Evolutionary conservation across 345 rosid species (phyloP), one percentile per base, ranked within the genome.

Genomic region (Crucihimalaya himalaica): DNA sequence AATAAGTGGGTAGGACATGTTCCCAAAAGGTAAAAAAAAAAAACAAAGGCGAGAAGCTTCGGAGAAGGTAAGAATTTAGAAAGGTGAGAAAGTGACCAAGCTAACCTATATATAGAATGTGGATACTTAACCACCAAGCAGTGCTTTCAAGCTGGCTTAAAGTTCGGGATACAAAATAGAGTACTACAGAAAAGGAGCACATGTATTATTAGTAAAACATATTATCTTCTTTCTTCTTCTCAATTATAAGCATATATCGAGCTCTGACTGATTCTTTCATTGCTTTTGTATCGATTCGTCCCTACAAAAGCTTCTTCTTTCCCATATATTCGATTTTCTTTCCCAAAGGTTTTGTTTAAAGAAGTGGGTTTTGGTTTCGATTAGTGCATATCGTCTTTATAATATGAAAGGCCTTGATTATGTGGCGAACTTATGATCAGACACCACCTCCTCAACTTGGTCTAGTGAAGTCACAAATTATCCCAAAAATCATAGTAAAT

Each of bases 61-160:
- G 6, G n/a, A 34, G 75, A 76, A 76, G 58, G 70, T 55, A 76
- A 61, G 70, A 62, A 62, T 75, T 61, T 53, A 70, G 43, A 69
- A 52, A 68, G 69, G 31, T 60, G 10, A 31, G 23, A 55, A 68
- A 75, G 67, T 39, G 35, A 27, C 16, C 34, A 68, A 75, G 73
- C n/a, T n/a, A n/a, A n/a, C 40, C 64, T 75, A 67, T 59, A 53
- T 32, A 62, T 76, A 69, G 70, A 76, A 63, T 45, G 66, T 27
- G 32, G 42, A 75, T 68, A 62, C 79, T 75, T 75, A 68, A 68
- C 64, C 74, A 63, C 74, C 39, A 68, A 69, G 58, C 32, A 61
- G 79, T 68, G 70, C 70, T 62, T 72, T 72, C 45, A 68, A 75
- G 79, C 58, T 68, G 64, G 55, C 79, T 61, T 75, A 46, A 63